Evolutionary conservation across 257 asterid genomes (phyloP).

Genomic region (Solanum sitiens): DNA sequence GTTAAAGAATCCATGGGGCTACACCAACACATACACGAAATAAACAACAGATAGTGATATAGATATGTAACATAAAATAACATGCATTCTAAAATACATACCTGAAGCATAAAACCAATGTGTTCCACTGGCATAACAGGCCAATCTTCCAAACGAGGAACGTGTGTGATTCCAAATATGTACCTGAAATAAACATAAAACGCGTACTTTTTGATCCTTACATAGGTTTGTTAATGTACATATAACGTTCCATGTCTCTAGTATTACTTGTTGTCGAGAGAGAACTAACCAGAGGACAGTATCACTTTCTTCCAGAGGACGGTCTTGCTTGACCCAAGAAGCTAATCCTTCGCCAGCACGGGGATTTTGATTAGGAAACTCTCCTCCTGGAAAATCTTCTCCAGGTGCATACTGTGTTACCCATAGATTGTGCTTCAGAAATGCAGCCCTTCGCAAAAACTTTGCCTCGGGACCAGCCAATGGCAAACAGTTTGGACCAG

Average conservation of each 20-base stretch:
- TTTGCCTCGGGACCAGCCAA: conserved; percentile 81
- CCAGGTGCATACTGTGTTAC: conserved; percentile 77
- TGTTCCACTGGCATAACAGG: conserved; percentile 97
- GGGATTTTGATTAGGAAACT: conserved; percentile 96
- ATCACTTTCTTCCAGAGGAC: conserved; percentile 77
- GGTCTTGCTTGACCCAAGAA: conserved; percentile 88
- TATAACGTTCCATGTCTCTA: neutral
- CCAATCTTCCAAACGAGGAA: conserved; percentile 94
- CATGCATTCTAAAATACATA: conserved; percentile 10
- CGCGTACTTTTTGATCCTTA: neutral
- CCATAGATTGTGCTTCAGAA: conserved; percentile 84
- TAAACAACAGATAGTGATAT: neutral
- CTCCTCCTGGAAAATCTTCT: conserved; percentile 97
- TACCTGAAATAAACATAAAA: conserved; percentile 39
- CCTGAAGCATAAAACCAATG: conserved; percentile 93
- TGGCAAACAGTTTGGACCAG: conserved; percentile 85
- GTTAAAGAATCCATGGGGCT: conserved; percentile 97
- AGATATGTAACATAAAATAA: neutral
- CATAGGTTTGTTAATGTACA: neutral
- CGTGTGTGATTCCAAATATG: conserved; percentile 88
- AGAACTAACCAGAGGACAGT: conserved; percentile 73
- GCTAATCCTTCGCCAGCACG: conserved; percentile 90
- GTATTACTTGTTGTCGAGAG: neutral
- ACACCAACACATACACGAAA: conserved; percentile 14
- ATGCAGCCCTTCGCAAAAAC: conserved; percentile 80